Percentiles rank a stretch among this genome's conserved stretches.
Conservation (phyloP, 2,329 filamentous ascomycete species). For the Neurospora crassa region DNA sequence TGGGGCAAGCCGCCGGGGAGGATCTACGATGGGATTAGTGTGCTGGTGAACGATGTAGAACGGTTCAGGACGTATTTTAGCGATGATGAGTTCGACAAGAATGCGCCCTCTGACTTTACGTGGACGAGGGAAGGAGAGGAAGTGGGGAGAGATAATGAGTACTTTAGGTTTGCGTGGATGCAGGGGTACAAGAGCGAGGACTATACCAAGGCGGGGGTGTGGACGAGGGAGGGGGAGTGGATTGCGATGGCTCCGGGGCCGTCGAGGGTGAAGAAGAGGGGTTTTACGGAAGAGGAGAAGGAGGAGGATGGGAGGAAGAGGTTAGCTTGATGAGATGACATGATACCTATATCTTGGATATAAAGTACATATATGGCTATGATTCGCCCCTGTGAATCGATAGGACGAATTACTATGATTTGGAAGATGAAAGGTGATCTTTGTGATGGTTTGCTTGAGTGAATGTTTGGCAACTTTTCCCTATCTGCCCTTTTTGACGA, state of each 20-base stretch:
- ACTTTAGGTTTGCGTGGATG: constrained; percentile 71
- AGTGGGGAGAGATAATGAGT: constrained; percentile 43
- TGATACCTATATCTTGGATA: background rate
- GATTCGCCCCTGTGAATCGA: no score
- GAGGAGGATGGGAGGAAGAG: background rate
- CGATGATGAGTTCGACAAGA: constrained; percentile 32
- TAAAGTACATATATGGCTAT: background rate
- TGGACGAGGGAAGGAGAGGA: constrained; percentile 43
- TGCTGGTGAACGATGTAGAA: constrained; percentile 81
- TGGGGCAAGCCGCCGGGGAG: constrained; percentile 39
- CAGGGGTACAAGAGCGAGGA: constrained; percentile 54
- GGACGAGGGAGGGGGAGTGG: constrained; percentile 58
- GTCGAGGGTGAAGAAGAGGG: constrained; percentile 31
- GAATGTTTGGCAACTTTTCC: background rate
- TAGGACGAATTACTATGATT: no score
- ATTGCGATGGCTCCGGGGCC: constrained; percentile 54
- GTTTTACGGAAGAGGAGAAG: constrained; percentile 4
- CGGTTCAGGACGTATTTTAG: constrained; percentile 64
- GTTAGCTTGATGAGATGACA: background rate
- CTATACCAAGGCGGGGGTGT: constrained; percentile 67
- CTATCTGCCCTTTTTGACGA: background rate
- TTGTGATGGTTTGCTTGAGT: no score
- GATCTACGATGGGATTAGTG: constrained; percentile 64
- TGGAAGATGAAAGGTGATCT: background rate
- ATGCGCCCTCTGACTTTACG: constrained; percentile 35